Evolutionary conservation across 1,284 basidiomycete species (phyloP).

Genomic region (Leccinum proximum): DNA sequence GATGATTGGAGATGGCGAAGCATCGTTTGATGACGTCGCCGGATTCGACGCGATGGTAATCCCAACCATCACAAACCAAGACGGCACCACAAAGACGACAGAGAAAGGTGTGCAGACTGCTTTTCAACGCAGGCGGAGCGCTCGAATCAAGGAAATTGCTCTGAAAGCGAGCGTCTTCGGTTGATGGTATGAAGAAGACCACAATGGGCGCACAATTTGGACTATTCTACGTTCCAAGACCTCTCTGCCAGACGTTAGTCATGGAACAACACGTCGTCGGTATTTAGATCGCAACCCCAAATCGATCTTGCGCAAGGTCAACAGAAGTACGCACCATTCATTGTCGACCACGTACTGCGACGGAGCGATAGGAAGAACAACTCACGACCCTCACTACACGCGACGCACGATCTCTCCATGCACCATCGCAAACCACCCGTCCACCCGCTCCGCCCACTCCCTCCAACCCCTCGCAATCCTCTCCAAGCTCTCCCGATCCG

Average conservation of each 20-base stretch:
- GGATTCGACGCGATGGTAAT: not conserved
- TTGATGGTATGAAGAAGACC: slow-evolving; percentile 2
- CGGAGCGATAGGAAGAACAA: too few relatives aligned
- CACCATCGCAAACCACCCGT: slow-evolving; percentile 34
- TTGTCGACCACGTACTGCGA: too few relatives aligned
- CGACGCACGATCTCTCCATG: slow-evolving; percentile 34
- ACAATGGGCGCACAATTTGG: not conserved
- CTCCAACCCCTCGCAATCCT: slow-evolving; percentile 26
- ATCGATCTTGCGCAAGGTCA: too few relatives aligned
- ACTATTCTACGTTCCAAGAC: slow-evolving; percentile 8
- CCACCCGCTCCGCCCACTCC: slow-evolving; percentile 32
- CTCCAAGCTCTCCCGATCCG: slow-evolving; percentile 26
- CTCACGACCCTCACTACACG: slow-evolving; percentile 12
- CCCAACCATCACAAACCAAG: not conserved
- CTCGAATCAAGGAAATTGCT: slow-evolving; percentile 22
- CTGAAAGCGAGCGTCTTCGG: slow-evolving; percentile 17
- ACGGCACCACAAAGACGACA: not conserved
- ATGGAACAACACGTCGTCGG: not conserved
- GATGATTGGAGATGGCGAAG: too few relatives aligned
- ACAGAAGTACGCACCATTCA: too few relatives aligned
- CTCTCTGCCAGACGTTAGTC: slow-evolving; percentile 1
- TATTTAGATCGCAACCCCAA: too few relatives aligned
- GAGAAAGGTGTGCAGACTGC: not conserved
- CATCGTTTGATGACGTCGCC: not conserved
- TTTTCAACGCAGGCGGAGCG: slow-evolving; percentile 23